These are phyloP conservation scores for Aspergillus carlsbadensis DNA, from an alignment of 495 filamentous ascomycete genomes.

Conservation along the genomic window DNA sequence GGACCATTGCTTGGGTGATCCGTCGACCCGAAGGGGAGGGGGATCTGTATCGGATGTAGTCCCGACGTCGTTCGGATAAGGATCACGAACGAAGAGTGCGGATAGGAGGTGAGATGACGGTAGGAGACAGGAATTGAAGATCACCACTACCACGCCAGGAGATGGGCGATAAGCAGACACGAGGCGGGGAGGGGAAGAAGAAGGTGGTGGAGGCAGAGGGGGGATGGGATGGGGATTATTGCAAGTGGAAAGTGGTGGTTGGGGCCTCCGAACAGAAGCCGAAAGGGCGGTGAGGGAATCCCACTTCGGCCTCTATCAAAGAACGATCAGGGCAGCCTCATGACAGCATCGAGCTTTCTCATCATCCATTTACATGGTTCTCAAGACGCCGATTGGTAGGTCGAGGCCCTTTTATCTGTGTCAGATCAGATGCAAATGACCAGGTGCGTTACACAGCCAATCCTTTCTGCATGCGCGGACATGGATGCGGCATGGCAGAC, in stretches of 20 bases:
- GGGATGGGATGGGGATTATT: conserved; percentile 6
- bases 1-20: conserved; percentile 31
- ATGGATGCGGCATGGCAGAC: conserved; percentile 1
- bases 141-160: neutral
- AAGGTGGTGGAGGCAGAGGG: conserved; percentile 7
- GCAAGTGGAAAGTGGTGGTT: neutral
- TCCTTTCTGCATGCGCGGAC: neutral
- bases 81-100: neutral
- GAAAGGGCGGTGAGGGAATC: conserved; percentile 16
- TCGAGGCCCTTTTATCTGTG: neutral
- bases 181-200: conserved; percentile 12
- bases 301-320: conserved; percentile 8
- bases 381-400: conserved; percentile 8
- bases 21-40: conserved; percentile 8
- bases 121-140: conserved; percentile 6
- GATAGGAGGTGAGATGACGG: neutral
- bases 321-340: conserved; percentile 6
- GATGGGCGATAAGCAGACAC: neutral
- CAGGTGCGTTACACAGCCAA: conserved; percentile 7
- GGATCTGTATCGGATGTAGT: conserved; percentile 1
- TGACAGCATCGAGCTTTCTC: neutral
- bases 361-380: neutral
- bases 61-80: neutral
- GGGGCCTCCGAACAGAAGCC: conserved; percentile 3
- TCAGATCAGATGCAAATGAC: conserved; percentile 15